phyloP scores from a whole-genome alignment of 2,329 filamentous ascomycete genomes.

The Trichoderma cornu-damae region DNA sequence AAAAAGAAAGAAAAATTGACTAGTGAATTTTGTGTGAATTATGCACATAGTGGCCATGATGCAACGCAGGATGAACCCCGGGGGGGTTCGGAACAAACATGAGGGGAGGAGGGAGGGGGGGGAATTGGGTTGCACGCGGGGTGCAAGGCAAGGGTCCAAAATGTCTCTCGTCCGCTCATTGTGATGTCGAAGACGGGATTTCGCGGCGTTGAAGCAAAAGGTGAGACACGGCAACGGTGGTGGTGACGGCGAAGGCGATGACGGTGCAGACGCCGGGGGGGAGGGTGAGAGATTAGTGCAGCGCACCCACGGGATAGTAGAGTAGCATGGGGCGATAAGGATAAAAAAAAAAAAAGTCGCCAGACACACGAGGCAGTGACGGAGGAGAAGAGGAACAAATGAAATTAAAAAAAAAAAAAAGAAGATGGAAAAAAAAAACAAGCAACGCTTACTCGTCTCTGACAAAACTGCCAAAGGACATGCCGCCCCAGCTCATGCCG shows the following conservation, averaged over 20 bases:
- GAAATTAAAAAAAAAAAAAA: not conserved
- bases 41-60: conserved; percentile 1
- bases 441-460: conserved; percentile 78
- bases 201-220: not conserved
- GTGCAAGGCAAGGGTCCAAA: conserved; percentile 11
- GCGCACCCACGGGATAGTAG: conserved; percentile 10
- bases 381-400: too few species aligned
- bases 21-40: not conserved
- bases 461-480: conserved; percentile 95
- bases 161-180: conserved; percentile 3
- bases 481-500: conserved; percentile 94
- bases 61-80: not conserved
- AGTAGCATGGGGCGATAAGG: conserved; percentile 8
- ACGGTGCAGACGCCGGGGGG: not conserved
- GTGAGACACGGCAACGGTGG: not conserved
- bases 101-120: conserved; percentile 3
- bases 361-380: not conserved
- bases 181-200: not conserved
- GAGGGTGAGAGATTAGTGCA: not conserved
- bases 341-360: not conserved
- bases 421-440: conserved; percentile 17
- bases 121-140: not conserved
- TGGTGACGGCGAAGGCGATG: not conserved
- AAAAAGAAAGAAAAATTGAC: not conserved
- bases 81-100: not conserved